A percentile compares a stretch with the other conserved stretches of the same genome.
phyloP scores from a whole-genome alignment of 2,329 filamentous ascomycete species.

The Delphinella strobiligena region DNA sequence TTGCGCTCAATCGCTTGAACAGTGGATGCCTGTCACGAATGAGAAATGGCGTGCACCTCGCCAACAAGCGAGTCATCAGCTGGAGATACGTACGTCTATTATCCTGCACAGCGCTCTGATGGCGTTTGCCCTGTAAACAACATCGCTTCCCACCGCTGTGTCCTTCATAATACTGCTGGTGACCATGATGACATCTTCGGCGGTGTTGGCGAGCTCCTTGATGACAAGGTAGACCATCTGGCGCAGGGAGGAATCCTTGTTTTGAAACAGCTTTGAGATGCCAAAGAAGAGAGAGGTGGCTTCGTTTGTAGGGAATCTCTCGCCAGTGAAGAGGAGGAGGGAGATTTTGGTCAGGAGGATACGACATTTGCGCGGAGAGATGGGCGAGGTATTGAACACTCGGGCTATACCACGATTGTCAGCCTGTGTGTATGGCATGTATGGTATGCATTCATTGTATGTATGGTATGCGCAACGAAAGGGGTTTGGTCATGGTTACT shows the following conservation, averaged over 20 bases:
- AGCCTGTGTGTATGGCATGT: too few relatives aligned
- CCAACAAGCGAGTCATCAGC: not conserved
- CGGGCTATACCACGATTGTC: too few relatives aligned
- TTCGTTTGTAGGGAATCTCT: conserved; percentile 94
- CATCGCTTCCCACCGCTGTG: conserved; percentile 86
- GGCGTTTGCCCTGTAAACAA: conserved; percentile 88
- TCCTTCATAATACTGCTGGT: conserved; percentile 99
- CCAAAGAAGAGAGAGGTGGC: conserved; percentile 97
- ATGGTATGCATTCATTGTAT: too few relatives aligned
- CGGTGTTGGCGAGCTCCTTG: conserved; percentile 91
- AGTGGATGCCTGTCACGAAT: conserved; percentile 58
- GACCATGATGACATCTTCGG: conserved; percentile 99
- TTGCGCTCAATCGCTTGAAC: conserved; percentile 96
- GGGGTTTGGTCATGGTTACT: conserved; percentile 20
- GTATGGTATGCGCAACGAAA: conserved; percentile 9
- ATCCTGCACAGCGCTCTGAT: conserved; percentile 92
- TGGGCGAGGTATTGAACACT: conserved; percentile 93
- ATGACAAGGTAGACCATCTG: conserved; percentile 98
- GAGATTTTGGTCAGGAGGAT: conserved; percentile 96
- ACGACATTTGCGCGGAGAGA: conserved; percentile 93
- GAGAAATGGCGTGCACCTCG: too few relatives aligned
- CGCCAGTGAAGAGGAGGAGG: conserved; percentile 89
- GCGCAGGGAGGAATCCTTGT: conserved; percentile 93
- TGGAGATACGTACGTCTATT: conserved; percentile 61
- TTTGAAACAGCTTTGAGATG: conserved; percentile 98